Percentiles rank a stretch among this genome's conserved stretches.
Evolutionary conservation across 2,329 filamentous ascomycete species (phyloP).

Genomic region (Penicillium freii): DNA sequence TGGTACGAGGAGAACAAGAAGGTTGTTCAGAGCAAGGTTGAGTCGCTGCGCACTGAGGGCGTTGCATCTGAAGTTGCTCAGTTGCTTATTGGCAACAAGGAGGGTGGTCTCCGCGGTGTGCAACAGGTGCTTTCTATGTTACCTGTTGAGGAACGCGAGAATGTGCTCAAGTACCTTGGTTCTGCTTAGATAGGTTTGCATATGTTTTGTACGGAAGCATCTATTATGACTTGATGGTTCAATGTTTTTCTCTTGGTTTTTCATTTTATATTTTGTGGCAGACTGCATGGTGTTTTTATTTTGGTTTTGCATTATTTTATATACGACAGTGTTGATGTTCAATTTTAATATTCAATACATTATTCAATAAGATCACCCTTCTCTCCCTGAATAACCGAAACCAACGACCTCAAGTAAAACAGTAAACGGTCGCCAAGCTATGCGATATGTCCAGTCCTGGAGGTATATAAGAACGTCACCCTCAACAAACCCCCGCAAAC

Average conservation of each 20-base stretch:
- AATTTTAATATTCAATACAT: neutral
- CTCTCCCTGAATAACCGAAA: neutral
- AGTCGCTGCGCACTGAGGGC: conserved; percentile 74
- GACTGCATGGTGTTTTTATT: conserved; percentile 14
- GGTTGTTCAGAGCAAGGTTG: conserved; percentile 77
- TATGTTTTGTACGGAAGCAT: neutral
- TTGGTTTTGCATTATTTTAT: neutral
- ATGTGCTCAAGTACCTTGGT: conserved; percentile 62
- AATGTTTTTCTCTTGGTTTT: conserved; percentile 5
- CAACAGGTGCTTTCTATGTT: conserved; percentile 82
- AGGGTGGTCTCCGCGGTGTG: conserved; percentile 77
- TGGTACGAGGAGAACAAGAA: conserved; percentile 98
- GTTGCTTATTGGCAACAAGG: conserved; percentile 63
- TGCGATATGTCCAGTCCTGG: neutral
- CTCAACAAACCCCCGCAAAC: neutral
- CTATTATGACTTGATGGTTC: conserved; percentile 22
- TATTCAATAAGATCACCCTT: neutral
- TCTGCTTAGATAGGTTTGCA: conserved; percentile 21
- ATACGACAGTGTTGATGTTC: neutral
- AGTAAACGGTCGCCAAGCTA: neutral
- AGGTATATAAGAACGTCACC: neutral
- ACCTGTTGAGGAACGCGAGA: conserved; percentile 83
- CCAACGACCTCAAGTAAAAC: neutral
- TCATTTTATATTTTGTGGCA: conserved; percentile 6
- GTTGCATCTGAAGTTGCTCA: conserved; percentile 68